Conservation (phyloP, 1,284 basidiomycete species). For the Cutaneotrichosporon curvatum region DNA sequence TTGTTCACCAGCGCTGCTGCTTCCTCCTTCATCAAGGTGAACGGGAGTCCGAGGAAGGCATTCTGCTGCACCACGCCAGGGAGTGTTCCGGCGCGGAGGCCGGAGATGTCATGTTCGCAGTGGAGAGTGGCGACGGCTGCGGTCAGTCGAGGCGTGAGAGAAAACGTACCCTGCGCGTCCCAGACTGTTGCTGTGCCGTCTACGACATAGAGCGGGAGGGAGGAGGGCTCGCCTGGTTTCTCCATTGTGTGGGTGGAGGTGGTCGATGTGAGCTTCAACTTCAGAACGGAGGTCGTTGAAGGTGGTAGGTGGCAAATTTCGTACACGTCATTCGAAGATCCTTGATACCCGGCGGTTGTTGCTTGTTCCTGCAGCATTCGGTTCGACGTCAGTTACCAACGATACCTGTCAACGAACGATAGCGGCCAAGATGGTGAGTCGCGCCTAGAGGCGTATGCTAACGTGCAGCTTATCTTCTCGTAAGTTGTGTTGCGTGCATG, state of each 20-base stretch:
- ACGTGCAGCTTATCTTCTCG: constrained; percentile 38
- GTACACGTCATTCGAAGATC: not conserved
- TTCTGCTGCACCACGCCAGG: constrained; percentile 96
- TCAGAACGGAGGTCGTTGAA: too few relatives aligned
- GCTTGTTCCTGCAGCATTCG: not conserved
- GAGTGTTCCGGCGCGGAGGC: constrained; percentile 79
- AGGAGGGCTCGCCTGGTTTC: not conserved
- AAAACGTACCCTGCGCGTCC: constrained; percentile 41
- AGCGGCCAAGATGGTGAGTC: constrained; percentile 5
- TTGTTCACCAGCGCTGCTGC: constrained; percentile 76
- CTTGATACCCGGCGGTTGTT: not conserved
- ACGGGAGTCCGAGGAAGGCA: constrained; percentile 83
- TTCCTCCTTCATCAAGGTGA: constrained; percentile 85
- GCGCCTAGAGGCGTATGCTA: constrained; percentile 1
- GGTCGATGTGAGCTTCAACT: not conserved
- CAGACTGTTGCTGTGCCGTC: constrained; percentile 44
- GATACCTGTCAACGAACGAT: too few relatives aligned
- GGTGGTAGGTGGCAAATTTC: not conserved
- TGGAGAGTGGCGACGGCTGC: constrained; percentile 67
- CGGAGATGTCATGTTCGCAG: constrained; percentile 71
- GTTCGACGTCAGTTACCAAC: not conserved
- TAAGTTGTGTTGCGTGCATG: constrained; percentile 20
- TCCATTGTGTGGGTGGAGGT: not conserved
- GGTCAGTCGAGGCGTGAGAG: constrained; percentile 1
- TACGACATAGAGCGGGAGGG: constrained; percentile 42